Conservation (phyloP, 2,329 filamentous ascomycete species). For the Penicillium sp. region DNA sequence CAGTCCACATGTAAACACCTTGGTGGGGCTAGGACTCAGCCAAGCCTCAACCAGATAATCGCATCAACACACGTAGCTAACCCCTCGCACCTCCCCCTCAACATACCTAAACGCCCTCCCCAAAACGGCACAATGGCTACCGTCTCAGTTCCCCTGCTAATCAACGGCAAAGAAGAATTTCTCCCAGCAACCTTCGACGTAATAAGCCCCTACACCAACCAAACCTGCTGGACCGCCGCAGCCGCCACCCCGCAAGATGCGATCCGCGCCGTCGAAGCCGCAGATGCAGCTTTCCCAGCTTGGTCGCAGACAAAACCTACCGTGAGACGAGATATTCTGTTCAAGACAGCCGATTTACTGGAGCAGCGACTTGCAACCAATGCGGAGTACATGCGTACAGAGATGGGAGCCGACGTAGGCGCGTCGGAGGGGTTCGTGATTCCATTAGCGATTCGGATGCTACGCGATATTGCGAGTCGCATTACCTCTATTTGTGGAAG, state of each 20-base stretch:
- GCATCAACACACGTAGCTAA: not conserved
- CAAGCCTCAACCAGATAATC: not conserved
- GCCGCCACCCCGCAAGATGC: conserved; percentile 49
- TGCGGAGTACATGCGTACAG: conserved; percentile 55
- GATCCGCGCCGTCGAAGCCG: conserved; percentile 54
- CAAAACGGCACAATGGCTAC: not conserved
- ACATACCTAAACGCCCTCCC: not conserved
- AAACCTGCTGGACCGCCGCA: conserved; percentile 55
- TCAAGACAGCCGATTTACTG: conserved; percentile 64
- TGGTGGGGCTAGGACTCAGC: not conserved
- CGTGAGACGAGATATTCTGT: conserved; percentile 66
- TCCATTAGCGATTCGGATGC: conserved; percentile 36
- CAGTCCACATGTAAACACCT: not conserved
- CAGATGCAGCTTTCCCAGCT: conserved; percentile 61
- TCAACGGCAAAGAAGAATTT: conserved; percentile 38
- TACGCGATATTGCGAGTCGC: conserved; percentile 52
- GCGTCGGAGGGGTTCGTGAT: conserved; percentile 33
- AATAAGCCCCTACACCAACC: conserved; percentile 53
- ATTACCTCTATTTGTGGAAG: conserved; percentile 48
- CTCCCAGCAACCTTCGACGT: conserved; percentile 44
- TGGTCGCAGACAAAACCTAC: conserved; percentile 65
- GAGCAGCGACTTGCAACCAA: conserved; percentile 52
- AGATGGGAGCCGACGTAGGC: conserved; percentile 51
- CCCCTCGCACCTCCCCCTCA: not conserved
- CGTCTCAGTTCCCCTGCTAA: conserved; percentile 37